phyloP scores from a whole-genome alignment of 192 early-diverging fungal species.

The Coemansia sp. region DNA sequence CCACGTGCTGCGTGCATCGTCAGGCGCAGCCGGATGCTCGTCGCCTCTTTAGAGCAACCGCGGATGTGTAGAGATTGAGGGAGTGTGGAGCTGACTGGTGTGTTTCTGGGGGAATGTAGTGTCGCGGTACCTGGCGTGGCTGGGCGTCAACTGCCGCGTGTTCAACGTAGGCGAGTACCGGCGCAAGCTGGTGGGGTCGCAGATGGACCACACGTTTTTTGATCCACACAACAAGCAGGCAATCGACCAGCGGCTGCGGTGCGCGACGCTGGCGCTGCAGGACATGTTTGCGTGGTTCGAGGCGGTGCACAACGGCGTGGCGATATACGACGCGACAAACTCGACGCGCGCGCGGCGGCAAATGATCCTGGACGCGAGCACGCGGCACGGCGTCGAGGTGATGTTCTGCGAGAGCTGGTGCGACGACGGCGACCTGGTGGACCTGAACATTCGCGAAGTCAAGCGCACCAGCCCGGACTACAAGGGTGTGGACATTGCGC shows the following conservation, averaged over 20 bases:
- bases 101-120: constrained; percentile 53
- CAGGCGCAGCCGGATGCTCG: too few species aligned
- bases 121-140: constrained; percentile 91
- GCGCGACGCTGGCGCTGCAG: constrained; percentile 76
- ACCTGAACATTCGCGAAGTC: constrained; percentile 92
- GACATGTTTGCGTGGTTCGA: constrained; percentile 95
- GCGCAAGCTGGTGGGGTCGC: constrained; percentile 80
- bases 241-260: constrained; percentile 68
- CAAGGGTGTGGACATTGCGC: constrained; percentile 72
- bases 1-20: background rate
- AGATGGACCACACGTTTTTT: constrained; percentile 82
- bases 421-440: constrained; percentile 80
- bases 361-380: constrained; percentile 68
- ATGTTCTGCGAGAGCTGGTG: constrained; percentile 97
- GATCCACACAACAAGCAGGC: constrained; percentile 77
- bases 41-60: too few species aligned
- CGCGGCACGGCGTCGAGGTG: constrained; percentile 74
- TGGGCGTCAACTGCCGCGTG: constrained; percentile 87
- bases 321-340: constrained; percentile 99
- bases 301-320: constrained; percentile 75
- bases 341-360: constrained; percentile 78
- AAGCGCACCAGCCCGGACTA: constrained; percentile 96
- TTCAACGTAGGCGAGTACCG: constrained; percentile 99
- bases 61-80: background rate
- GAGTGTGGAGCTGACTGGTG: background rate